Evolutionary conservation across 345 rosid genomes (phyloP).

Genomic region (Sonneratia caseolaris): DNA sequence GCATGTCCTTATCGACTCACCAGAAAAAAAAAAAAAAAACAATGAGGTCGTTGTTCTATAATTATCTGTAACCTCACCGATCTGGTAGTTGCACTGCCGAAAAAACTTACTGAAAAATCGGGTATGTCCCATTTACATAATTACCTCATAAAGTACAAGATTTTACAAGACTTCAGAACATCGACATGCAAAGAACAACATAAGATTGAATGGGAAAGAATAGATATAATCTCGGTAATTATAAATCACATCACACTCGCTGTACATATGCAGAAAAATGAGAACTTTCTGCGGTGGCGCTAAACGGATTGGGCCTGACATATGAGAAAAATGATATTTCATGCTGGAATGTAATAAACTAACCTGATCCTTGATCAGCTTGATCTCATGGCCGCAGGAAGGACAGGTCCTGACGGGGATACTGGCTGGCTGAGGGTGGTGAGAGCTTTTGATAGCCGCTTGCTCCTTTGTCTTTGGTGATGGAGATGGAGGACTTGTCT

Average conservation of each 20-base stretch:
- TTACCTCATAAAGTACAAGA: neutral
- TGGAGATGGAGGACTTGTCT: constrained; percentile 18
- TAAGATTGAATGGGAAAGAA: no score
- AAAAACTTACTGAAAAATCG: neutral
- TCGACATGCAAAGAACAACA: neutral
- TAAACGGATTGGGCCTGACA: no score
- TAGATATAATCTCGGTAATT: no score
- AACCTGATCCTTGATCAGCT: constrained; percentile 63
- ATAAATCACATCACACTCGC: no score
- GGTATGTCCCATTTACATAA: neutral
- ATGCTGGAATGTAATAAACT: constrained; percentile 3
- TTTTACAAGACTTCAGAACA: neutral
- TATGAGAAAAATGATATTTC: no score
- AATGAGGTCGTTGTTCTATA: no score
- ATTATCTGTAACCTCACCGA: no score
- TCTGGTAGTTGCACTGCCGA: neutral
- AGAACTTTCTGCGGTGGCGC: no score
- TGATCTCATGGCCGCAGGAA: constrained; percentile 86
- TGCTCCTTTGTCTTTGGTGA: constrained; percentile 11
- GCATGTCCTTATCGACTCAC: neutral
- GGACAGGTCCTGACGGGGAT: constrained; percentile 50
- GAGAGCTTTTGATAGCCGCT: constrained; percentile 22
- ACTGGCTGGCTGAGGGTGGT: neutral
- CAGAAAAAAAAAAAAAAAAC: neutral
- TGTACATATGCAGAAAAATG: no score